Base-by-base conservation (phyloP, 352 stramenopile genomes). In the Globisporangium apiculatum region DNA sequence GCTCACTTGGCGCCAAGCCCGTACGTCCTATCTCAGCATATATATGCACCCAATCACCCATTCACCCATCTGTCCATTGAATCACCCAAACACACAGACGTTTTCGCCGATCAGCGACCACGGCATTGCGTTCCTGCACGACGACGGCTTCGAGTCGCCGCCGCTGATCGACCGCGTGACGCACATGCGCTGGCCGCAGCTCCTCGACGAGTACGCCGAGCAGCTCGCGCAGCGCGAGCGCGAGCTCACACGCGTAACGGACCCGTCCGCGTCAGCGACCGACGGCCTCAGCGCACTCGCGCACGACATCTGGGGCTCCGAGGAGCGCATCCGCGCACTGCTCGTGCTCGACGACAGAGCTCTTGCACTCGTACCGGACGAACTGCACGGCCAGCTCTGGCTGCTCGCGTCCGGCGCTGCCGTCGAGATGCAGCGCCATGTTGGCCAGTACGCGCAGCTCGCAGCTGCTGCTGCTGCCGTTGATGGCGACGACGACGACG, bases 321-420 rank as follows among this genome's bases (percentile, higher is more conserved):
- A 95, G 68, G 85, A 95, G 60, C 77, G 73, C 15, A 87, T 95
- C 65, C 81, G 83, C 40, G 75, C 76, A 12, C 63, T 88, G 48
- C 65, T 92, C 2, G 57, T 91, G 31, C 72, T 69, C 2, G 79
- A 92, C 5, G 81, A 93, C 51, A 65, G 61, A 18, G 71, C 78
- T 14, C 80, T 72, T 40, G 70, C 69, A 8, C 36, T 65, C 38
- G 81, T 95, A 1, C 83, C 85, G 0, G 69, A 86, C 5, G 69
- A 84, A 4, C 58, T 93, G 1, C 85, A 95, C 45, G 85, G 83
- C 9, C 89, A 86, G 41, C 53, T 95, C 38, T 94, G 86, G 84
- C 76, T 95, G 66, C 53, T 95, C 4, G 65, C 85, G 3, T 94
- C 83, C 0, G 86, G 83, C 4, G 83, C 83, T 0, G 71, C 76